Conservation (phyloP, 176 grass and related monocot species). For the Musa schizocarpa region DNA sequence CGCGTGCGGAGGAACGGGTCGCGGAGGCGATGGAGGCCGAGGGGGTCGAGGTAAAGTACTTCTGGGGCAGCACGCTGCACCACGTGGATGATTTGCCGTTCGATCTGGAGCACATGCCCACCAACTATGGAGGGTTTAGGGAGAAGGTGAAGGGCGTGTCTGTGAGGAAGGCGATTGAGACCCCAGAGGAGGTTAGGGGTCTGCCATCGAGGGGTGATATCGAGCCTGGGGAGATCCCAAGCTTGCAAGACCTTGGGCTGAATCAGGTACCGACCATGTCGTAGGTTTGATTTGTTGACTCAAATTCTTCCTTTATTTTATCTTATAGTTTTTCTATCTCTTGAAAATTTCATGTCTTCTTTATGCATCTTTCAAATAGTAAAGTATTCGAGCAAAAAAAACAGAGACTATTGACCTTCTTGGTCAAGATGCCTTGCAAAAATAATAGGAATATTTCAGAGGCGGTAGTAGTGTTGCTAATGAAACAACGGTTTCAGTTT, state of each 20-base stretch:
- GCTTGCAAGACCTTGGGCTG: constrained; percentile 64
- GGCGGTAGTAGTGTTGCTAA: no score
- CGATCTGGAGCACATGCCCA: constrained; percentile 60
- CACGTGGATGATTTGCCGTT: constrained; percentile 92
- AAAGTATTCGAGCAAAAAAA: no score
- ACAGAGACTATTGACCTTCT: no score
- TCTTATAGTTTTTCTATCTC: not conserved
- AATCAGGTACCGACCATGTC: constrained; percentile 33
- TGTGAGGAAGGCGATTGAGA: constrained; percentile 52
- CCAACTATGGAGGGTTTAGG: constrained; percentile 72
- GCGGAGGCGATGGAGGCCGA: constrained; percentile 77
- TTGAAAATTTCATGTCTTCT: not conserved
- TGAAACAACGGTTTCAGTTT: no score
- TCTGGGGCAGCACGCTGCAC: constrained; percentile 93
- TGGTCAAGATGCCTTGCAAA: no score
- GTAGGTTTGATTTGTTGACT: constrained; percentile 33
- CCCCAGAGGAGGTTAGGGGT: constrained; percentile 72
- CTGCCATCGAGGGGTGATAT: constrained; percentile 72
- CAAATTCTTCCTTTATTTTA: not conserved
- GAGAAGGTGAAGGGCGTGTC: constrained; percentile 63
- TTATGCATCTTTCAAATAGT: no score
- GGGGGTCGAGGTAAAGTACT: constrained; percentile 86
- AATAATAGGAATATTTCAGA: no score
- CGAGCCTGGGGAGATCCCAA: constrained; percentile 81
- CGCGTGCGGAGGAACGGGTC: constrained; percentile 69